Evolutionary conservation across 208 protist species (phyloP).

Genomic region (Trypanosoma melophagium): DNA sequence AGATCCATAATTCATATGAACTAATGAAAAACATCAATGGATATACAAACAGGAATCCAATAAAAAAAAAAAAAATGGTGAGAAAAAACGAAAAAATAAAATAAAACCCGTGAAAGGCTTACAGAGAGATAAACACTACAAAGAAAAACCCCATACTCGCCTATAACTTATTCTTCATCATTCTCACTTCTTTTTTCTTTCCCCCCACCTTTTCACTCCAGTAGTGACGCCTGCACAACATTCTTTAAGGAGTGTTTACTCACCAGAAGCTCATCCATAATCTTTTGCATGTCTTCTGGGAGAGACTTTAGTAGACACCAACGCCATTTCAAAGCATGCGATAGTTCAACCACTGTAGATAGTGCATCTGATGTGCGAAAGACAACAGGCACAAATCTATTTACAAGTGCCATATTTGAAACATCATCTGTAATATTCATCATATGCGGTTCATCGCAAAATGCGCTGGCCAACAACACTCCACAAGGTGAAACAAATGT

Average conservation of each 20-base stretch:
- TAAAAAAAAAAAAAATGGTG: background rate
- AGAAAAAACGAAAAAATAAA: slow-evolving; percentile 14
- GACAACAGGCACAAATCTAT: slow-evolving; percentile 29
- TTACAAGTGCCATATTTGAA: slow-evolving; percentile 27
- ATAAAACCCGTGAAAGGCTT: background rate
- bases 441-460: slow-evolving; percentile 15
- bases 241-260: slow-evolving; percentile 16
- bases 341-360: slow-evolving; percentile 9
- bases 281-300: slow-evolving; percentile 2
- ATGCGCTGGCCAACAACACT: slow-evolving; percentile 18
- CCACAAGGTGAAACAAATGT: slow-evolving; percentile 20
- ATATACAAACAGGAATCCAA: background rate
- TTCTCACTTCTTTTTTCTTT: slow-evolving; percentile 7
- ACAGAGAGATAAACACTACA: too few species aligned
- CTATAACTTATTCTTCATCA: background rate
- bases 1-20: too few species aligned
- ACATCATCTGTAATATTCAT: slow-evolving; percentile 27
- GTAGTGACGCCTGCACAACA: slow-evolving; percentile 15
- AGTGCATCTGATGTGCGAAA: slow-evolving; percentile 18
- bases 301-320: slow-evolving; percentile 24
- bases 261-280: slow-evolving; percentile 18
- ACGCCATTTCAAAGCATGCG: background rate
- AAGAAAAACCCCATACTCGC: too few species aligned
- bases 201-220: slow-evolving; percentile 5
- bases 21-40: too few species aligned